phyloP scores from a whole-genome alignment of 352 stramenopile species.

The Pythium rhizo-oryzae region DNA sequence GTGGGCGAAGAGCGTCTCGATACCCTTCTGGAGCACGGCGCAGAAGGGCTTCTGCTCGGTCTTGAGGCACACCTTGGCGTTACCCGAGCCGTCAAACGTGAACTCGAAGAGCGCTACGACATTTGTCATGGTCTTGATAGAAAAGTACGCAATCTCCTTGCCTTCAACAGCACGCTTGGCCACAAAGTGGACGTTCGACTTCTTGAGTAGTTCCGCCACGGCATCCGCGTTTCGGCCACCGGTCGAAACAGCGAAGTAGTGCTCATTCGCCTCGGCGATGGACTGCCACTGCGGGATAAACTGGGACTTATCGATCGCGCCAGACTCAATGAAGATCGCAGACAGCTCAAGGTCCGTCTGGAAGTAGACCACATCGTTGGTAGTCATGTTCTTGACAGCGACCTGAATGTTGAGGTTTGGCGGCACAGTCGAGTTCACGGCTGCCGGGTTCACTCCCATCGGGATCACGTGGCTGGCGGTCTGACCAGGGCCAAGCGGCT shows the following conservation, averaged over 20 bases:
- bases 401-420: conserved; percentile 92
- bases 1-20: conserved; percentile 76
- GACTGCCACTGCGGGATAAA: conserved; percentile 97
- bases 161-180: conserved; percentile 92
- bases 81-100: conserved; percentile 93
- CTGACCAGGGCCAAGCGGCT: conserved; percentile 73
- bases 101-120: conserved; percentile 94
- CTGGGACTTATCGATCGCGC: conserved; percentile 88
- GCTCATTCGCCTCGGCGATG: conserved; percentile 95
- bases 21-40: conserved; percentile 83
- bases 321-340: conserved; percentile 87
- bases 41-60: conserved; percentile 93
- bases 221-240: conserved; percentile 74
- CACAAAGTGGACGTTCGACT: conserved; percentile 94
- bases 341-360: conserved; percentile 92
- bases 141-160: conserved; percentile 97
- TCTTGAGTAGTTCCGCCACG: conserved; percentile 86
- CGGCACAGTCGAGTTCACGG: conserved; percentile 73
- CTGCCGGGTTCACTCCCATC: conserved; percentile 80
- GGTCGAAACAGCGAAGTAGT: conserved; percentile 91
- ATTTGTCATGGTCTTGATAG: conserved; percentile 93
- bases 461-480: conserved; percentile 68
- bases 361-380: conserved; percentile 95
- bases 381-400: conserved; percentile 97
- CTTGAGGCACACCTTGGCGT: conserved; percentile 95